A percentile compares a stretch with the other conserved stretches of the same genome.
These are phyloP conservation scores for Colletotrichum sp. DNA, from an alignment of 2,329 filamentous ascomycete genomes.

Conservation along the genomic window DNA sequence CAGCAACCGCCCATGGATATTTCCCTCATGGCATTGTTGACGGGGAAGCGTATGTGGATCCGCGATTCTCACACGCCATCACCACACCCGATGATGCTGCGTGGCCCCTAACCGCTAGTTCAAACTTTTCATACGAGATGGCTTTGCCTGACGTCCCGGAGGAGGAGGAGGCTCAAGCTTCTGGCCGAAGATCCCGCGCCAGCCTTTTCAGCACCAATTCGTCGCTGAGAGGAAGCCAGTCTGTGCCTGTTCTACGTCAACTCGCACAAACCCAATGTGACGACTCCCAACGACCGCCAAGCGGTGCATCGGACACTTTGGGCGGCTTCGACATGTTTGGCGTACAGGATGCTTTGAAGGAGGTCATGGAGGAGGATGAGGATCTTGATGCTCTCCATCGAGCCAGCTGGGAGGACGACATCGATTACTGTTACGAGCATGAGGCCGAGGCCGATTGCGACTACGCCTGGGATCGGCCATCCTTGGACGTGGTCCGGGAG, in stretches of 20 bases:
- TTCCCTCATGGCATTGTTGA: slow-evolving; percentile 18
- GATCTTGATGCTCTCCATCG: slow-evolving; percentile 35
- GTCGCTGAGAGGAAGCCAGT: slow-evolving; percentile 60
- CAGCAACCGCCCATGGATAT: slow-evolving; percentile 14
- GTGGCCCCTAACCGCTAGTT: slow-evolving; percentile 48
- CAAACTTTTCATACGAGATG: slow-evolving; percentile 41
- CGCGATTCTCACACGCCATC: slow-evolving; percentile 43
- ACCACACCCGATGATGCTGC: slow-evolving; percentile 47
- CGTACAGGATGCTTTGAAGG: slow-evolving; percentile 35
- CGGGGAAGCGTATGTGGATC: slow-evolving; percentile 26
- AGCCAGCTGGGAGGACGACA: slow-evolving; percentile 71
- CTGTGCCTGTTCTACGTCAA: slow-evolving; percentile 60
- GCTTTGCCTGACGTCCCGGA: slow-evolving; percentile 66
- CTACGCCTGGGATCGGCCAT: slow-evolving; percentile 68
- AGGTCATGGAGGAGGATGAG: slow-evolving; percentile 28
- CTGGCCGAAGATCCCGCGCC: slow-evolving; percentile 41
- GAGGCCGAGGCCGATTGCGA: slow-evolving; percentile 71
- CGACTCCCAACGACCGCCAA: slow-evolving; percentile 38
- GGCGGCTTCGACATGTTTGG: slow-evolving; percentile 47
- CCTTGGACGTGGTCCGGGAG: slow-evolving; percentile 49
- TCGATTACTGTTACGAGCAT: slow-evolving; percentile 75
- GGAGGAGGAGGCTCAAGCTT: slow-evolving; percentile 59
- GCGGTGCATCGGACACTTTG: slow-evolving; percentile 58
- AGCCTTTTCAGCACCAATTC: slow-evolving; percentile 54
- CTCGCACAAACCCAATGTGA: slow-evolving; percentile 34